A percentile compares a stretch with the other conserved stretches of the same genome.
Conservation (phyloP, 1,139 yeast genomes). For the Taphrina flavorubra region DNA sequence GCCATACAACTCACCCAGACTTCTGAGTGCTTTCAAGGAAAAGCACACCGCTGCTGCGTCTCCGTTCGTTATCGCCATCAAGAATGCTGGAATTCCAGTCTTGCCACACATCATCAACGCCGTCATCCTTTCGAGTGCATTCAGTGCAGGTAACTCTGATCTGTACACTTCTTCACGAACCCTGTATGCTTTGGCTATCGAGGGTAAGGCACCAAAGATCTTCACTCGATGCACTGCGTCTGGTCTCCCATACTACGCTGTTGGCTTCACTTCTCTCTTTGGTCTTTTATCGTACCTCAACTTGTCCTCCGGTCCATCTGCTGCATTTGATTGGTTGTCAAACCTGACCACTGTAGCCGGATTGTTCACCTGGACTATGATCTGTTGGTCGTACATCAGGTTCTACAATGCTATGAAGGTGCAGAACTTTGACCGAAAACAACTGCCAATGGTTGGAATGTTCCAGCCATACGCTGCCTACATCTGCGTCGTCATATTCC, state of each 20-base stretch:
- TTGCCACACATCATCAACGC: conserved; percentile 65
- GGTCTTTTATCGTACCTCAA: conserved; percentile 68
- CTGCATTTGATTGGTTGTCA: conserved; percentile 82
- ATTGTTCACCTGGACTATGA: conserved; percentile 60
- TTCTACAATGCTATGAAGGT: conserved; percentile 45
- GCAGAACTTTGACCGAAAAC: conserved; percentile 48
- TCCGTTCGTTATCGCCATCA: conserved; percentile 82
- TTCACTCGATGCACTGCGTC: conserved; percentile 65
- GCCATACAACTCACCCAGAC: conserved; percentile 50
- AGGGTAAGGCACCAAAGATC: conserved; percentile 68
- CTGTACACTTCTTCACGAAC: conserved; percentile 81
- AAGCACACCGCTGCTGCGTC: conserved; percentile 49
- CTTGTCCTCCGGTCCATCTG: conserved; percentile 64
- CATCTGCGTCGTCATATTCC: conserved; percentile 56
- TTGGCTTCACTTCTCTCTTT: conserved; percentile 55
- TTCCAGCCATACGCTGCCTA: conserved; percentile 76
- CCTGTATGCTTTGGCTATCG: conserved; percentile 72
- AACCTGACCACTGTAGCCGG: conserved; percentile 71
- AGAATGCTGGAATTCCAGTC: conserved; percentile 68
- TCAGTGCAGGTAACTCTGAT: conserved; percentile 78
- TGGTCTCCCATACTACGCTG: conserved; percentile 66
- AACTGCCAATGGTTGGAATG: conserved; percentile 69
- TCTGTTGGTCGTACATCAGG: conserved; percentile 54
- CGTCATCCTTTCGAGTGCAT: conserved; percentile 72
- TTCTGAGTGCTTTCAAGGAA: conserved; percentile 58